phyloP scores from a whole-genome alignment of 1,284 basidiomycete species.

The Singerocomus rubriflavus region DNA sequence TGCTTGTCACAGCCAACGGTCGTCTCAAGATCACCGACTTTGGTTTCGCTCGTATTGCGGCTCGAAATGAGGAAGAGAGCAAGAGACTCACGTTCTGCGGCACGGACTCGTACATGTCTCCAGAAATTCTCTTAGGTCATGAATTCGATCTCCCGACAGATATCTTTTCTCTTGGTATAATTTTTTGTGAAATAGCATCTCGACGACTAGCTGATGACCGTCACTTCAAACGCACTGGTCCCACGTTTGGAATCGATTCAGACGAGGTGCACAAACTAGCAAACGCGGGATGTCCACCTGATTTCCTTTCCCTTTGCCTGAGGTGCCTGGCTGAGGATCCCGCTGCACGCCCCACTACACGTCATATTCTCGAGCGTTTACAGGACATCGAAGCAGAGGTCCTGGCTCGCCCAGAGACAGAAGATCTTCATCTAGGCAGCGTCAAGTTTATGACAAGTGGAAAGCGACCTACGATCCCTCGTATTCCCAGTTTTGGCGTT shows the following conservation, averaged over 20 bases:
- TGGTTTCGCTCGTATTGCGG: constrained; percentile 91
- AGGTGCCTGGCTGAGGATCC: constrained; percentile 78
- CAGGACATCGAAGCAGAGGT: constrained; percentile 80
- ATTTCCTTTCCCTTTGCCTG: constrained; percentile 75
- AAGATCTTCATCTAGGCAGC: constrained; percentile 81
- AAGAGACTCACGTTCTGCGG: constrained; percentile 94
- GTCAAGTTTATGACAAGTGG: constrained; percentile 72
- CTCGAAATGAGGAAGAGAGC: constrained; percentile 86
- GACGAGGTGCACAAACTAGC: constrained; percentile 72
- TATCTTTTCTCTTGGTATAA: constrained; percentile 92
- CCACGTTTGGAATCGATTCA: constrained; percentile 74
- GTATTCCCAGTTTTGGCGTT: constrained; percentile 85
- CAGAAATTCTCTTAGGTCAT: constrained; percentile 89
- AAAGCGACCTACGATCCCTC: constrained; percentile 58
- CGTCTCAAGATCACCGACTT: constrained; percentile 97
- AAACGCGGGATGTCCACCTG: constrained; percentile 74
- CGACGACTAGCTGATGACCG: constrained; percentile 82
- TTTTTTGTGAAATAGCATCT: constrained; percentile 89
- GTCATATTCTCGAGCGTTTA: constrained; percentile 72
- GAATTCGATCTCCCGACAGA: constrained; percentile 94
- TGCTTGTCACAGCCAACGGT: constrained; percentile 91
- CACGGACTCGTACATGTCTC: constrained; percentile 92
- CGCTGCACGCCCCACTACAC: constrained; percentile 68
- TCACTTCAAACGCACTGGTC: constrained; percentile 77
- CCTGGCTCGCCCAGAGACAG: constrained; percentile 61